Evolutionary conservation across 2,329 filamentous ascomycete species (phyloP), one percentile per base, ranked within the genome.

Genomic region (Diaporthe sp.): DNA sequence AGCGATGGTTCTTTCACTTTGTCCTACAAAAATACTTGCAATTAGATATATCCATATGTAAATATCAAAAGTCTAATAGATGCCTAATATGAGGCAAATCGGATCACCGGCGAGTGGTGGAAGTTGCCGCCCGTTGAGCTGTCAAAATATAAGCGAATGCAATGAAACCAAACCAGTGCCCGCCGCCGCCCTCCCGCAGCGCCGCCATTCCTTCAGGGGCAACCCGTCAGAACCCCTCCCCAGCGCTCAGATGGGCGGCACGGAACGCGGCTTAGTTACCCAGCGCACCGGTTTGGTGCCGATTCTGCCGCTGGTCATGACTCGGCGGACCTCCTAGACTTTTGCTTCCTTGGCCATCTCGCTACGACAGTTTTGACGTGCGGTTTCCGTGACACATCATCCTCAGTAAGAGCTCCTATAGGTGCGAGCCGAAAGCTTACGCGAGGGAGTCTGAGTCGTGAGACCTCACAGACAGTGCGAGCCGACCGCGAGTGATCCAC

Each of bases 391-490:
- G 64, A 52, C 64, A 38, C 42, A 67, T 67, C 64, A 13, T 15
- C n/a, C 15, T 28, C n/a, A 52, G 45, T 19, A 38, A 67, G 64
- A 19, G 22, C 30, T 25, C n/a, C 42, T 19, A 7, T 50, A 33
- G 42, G 19, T 38, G 13, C 61, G 30, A 38, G 64, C 64, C 45
- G 30, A 52, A 38, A 67, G 64, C 15, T 35, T 52, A 52, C 30
- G 64, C 45, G 64, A 67, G 30, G 30, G 42, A 30, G 38, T 12
- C 45, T 67, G 64, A 67, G 64, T 67, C 64, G 64, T 28, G 45
- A 28, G 45, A 52, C 33, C 42, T 25, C 64, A 40, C 40, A 47
- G 42, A 66, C 60, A 66, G 60, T 47, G 28, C 40, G 60, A 47
- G 60, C 60, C 60, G 40, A 7, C 38, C 40, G 60, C 60, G 30